A percentile compares a stretch with the other conserved stretches of the same genome.
phyloP scores from a whole-genome alignment of 2,329 filamentous ascomycete species.

The Pochonia chlamydosporia region DNA sequence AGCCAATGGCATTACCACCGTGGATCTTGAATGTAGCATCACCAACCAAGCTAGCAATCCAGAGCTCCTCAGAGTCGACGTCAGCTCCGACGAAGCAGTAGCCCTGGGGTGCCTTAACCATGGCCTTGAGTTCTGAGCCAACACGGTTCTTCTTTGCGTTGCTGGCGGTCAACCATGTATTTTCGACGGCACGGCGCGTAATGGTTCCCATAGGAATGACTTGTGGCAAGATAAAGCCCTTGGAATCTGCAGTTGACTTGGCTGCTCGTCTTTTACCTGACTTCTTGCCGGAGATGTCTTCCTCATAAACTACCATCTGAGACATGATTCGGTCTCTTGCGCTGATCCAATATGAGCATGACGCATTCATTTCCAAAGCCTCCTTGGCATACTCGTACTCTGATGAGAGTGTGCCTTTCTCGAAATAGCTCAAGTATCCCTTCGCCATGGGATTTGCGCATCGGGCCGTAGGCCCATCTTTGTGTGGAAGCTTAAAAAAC shows the following conservation, averaged over 20 bases:
- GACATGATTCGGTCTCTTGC: conserved; percentile 86
- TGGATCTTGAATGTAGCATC: conserved; percentile 94
- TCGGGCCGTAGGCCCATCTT: conserved; percentile 80
- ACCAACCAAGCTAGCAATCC: conserved; percentile 93
- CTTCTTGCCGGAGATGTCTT: conserved; percentile 39
- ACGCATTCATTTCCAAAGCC: conserved; percentile 96
- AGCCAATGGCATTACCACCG: conserved; percentile 93
- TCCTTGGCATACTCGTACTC: conserved; percentile 89
- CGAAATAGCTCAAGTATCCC: conserved; percentile 84
- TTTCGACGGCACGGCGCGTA: conserved; percentile 88
- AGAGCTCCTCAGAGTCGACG: conserved; percentile 94
- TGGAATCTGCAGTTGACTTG: conserved; percentile 14
- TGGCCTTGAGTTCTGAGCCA: conserved; percentile 93
- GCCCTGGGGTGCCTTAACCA: conserved; percentile 86
- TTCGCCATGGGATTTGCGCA: conserved; percentile 89
- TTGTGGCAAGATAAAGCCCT: conserved; percentile 86
- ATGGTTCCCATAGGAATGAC: conserved; percentile 98
- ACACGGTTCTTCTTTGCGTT: conserved; percentile 96
- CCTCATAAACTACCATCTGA: conserved; percentile 90
- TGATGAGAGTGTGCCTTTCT: conserved; percentile 80
- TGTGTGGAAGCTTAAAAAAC: conserved; percentile 95
- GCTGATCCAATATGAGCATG: conserved; percentile 98
- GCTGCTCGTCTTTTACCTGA: conserved; percentile 5
- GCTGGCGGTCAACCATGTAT: conserved; percentile 95
- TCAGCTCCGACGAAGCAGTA: conserved; percentile 95